Base-by-base conservation (phyloP, 495 filamentous ascomycete species). In the Elasticomyces elasticus region DNA sequence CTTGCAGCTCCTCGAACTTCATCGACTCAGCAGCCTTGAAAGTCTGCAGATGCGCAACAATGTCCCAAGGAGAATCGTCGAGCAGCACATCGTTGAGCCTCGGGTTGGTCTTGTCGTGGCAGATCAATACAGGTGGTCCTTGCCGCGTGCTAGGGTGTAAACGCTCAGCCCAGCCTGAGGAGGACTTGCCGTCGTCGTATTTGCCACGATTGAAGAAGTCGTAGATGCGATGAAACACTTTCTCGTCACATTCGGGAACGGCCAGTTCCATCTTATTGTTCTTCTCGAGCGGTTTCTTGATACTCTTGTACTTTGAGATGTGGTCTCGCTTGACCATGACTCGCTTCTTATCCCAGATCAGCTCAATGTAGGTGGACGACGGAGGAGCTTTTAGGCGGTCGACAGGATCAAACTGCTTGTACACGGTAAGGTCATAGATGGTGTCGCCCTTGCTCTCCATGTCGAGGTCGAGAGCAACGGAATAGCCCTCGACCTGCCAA, bases 1-100 rank as follows among this genome's bases (percentile, higher is more conserved):
- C n/a, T 22, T 51, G 43, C 27, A 62, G 51, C 31, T 62, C 59
- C 5, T 49, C 44, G 51, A 62, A 62, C 31, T 54, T 30, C 38
- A 62, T 51, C 2, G 28, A 42, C 23, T 55, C 48, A 17, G 58
- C 58, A 17, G 48, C 47, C 24, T 60, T 51, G 58, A 56, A 60
- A 26, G 46, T 25, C 22, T 48, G 25, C 1, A 60, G 19, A 24
- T 51, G 47, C 25, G 28, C 41, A 20, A 55, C 23, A 13, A 59
- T n/a, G 17, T 37, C 55, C 10, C n/a, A n/a, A n/a, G n/a, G n/a
- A n/a, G n/a, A n/a, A n/a, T n/a, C n/a, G n/a, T n/a, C n/a, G n/a
- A n/a, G n/a, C n/a, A n/a, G n/a, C n/a, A n/a, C n/a, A n/a, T n/a
- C n/a, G n/a, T n/a, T n/a, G n/a, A n/a, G n/a, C n/a, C n/a, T n/a